Conservation (phyloP, 2,329 filamentous ascomycete genomes). For the Trichophyton equinum region DNA sequence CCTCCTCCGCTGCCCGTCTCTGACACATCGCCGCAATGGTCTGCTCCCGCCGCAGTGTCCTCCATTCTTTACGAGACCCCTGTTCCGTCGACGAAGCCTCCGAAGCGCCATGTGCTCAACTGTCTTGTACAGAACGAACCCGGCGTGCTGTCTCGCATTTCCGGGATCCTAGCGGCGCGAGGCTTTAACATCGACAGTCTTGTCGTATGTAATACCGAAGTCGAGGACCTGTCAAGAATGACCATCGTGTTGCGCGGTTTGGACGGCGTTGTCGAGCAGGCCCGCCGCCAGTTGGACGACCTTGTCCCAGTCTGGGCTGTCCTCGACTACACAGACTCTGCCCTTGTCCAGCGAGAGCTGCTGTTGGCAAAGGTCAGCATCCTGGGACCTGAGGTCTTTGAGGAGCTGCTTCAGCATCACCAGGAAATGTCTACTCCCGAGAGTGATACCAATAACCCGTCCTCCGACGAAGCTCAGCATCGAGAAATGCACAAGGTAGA, state of each 20-base stretch:
- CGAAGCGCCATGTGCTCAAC: slow-evolving; percentile 93
- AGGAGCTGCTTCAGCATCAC: slow-evolving; percentile 91
- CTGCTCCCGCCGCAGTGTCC: slow-evolving; percentile 83
- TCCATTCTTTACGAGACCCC: slow-evolving; percentile 99
- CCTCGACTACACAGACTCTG: slow-evolving; percentile 83
- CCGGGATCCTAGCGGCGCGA: slow-evolving; percentile 85
- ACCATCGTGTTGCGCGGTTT: slow-evolving; percentile 94
- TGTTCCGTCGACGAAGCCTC: slow-evolving; percentile 64
- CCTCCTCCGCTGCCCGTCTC: slow-evolving; percentile 70
- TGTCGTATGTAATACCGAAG: slow-evolving; percentile 95
- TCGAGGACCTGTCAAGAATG: slow-evolving; percentile 94
- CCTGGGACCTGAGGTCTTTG: slow-evolving; percentile 93
- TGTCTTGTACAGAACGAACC: slow-evolving; percentile 98
- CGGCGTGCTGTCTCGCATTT: slow-evolving; percentile 89
- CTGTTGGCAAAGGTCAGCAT: slow-evolving; percentile 95
- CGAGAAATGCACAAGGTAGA: slow-evolving; percentile 31
- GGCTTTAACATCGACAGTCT: slow-evolving; percentile 99
- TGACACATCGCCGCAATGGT: slow-evolving; percentile 65
- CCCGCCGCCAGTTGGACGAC: slow-evolving; percentile 86
- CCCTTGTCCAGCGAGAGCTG: slow-evolving; percentile 89
- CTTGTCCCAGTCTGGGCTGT: slow-evolving; percentile 97
- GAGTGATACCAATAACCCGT: slow-evolving; percentile 20
- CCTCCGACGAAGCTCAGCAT: slow-evolving; percentile 18
- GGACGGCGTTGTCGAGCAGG: slow-evolving; percentile 83
- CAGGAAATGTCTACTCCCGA: slow-evolving; percentile 61